Percentiles rank a stretch among this genome's conserved stretches.
phyloP scores from a whole-genome alignment of 768 basidiomycete genomes.

The Fomitopsis serialis region DNA sequence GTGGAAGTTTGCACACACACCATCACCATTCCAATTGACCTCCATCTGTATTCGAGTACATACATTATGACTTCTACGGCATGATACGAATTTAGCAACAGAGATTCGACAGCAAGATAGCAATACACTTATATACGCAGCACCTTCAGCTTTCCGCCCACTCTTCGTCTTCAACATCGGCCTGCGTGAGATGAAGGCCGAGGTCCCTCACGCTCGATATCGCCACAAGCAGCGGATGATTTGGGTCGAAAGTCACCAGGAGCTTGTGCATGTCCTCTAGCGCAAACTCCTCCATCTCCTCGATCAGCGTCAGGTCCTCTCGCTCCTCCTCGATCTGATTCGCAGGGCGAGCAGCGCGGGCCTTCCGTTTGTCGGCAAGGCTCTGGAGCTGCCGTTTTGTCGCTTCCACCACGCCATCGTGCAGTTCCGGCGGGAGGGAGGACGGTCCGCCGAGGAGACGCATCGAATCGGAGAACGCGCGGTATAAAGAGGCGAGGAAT shows the following conservation, averaged over 20 bases:
- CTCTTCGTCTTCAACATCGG: constrained; percentile 26
- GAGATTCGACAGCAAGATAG: too few species aligned
- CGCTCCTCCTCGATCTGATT: constrained; percentile 42
- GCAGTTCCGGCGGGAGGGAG: constrained; percentile 48
- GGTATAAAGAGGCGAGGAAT: constrained; percentile 74
- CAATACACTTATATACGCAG: too few species aligned
- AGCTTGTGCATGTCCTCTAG: constrained; percentile 76
- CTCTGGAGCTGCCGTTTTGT: constrained; percentile 66
- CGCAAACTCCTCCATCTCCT: constrained; percentile 82
- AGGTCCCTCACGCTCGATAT: constrained; percentile 69
- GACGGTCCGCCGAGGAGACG: constrained; percentile 52
- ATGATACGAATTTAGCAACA: too few species aligned
- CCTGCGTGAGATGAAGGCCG: constrained; percentile 37
- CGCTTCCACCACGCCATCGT: constrained; percentile 54
- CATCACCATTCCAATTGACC: too few species aligned
- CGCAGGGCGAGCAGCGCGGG: constrained; percentile 37
- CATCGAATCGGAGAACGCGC: constrained; percentile 58
- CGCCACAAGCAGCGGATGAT: constrained; percentile 64
- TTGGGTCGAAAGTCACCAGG: constrained; percentile 46
- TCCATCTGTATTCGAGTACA: too few species aligned
- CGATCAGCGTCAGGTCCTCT: constrained; percentile 66
- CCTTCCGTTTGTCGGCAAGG: constrained; percentile 63
- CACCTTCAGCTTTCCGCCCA: constrained; percentile 7
- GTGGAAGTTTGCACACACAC: too few species aligned
- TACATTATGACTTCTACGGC: too few species aligned